Conservation (phyloP, 768 basidiomycete species). For the Boletus patriciae region DNA sequence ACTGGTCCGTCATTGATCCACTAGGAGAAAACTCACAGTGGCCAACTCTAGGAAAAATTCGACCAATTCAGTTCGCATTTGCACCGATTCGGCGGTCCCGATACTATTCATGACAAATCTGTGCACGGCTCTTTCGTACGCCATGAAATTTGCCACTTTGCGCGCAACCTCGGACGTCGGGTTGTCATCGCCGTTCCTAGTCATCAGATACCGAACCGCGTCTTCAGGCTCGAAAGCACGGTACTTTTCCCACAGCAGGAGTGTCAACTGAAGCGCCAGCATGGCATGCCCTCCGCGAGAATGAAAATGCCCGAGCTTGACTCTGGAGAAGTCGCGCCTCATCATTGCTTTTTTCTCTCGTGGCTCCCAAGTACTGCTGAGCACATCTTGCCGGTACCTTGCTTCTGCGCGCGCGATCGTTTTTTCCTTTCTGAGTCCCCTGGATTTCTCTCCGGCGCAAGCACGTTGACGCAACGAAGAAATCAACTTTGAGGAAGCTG, state of each 20-base stretch:
- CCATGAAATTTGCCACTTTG: constrained; percentile 32
- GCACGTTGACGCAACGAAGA: constrained; percentile 32
- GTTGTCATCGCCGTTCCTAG: constrained; percentile 27
- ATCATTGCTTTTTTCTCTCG: constrained; percentile 31
- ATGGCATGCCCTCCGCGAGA: constrained; percentile 39
- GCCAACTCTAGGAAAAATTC: constrained; percentile 50
- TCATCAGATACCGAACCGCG: constrained; percentile 42
- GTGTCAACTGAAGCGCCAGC: constrained; percentile 48
- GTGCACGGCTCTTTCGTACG: constrained; percentile 38
- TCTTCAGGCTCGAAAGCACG: constrained; percentile 43
- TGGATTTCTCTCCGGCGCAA: constrained; percentile 20
- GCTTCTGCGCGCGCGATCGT: constrained; percentile 25
- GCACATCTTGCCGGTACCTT: constrained; percentile 17
- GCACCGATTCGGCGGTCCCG: constrained; percentile 22
- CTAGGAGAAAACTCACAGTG: constrained; percentile 31
- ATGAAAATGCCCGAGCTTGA: constrained; percentile 38
- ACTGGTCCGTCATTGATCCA: neutral
- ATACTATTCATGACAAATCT: constrained; percentile 44
- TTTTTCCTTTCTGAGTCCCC: constrained; percentile 28
- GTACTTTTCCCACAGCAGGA: constrained; percentile 39
- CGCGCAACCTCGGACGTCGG: constrained; percentile 31
- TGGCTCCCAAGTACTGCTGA: constrained; percentile 28
- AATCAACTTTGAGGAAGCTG: constrained; percentile 29
- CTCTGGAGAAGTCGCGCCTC: constrained; percentile 25
- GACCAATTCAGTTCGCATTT: constrained; percentile 28